Conservation (phyloP, 345 rosid species). For the Turritis glabra region DNA sequence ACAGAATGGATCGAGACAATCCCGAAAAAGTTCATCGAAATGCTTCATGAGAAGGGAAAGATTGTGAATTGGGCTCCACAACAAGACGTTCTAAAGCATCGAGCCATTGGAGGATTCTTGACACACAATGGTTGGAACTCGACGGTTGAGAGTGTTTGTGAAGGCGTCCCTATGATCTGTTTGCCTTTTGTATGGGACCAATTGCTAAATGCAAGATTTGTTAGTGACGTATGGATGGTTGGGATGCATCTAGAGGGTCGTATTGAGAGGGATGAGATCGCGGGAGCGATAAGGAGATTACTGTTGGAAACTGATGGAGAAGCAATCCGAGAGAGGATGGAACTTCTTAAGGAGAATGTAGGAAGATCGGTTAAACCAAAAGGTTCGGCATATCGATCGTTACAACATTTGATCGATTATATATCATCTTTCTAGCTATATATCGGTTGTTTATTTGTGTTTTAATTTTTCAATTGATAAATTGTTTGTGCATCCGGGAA, state of each 20-base stretch:
- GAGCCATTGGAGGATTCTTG: slow-evolving; percentile 35
- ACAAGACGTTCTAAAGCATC: slow-evolving; percentile 32
- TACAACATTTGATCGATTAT: slow-evolving; percentile 18
- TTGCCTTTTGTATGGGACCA: slow-evolving; percentile 32
- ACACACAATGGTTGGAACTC: slow-evolving; percentile 41
- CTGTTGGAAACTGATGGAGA: slow-evolving; percentile 21
- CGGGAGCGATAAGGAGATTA: neutral
- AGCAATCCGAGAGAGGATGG: slow-evolving; percentile 25
- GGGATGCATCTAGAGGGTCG: slow-evolving; percentile 26
- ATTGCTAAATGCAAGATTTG: slow-evolving; percentile 19
- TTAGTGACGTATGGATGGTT: slow-evolving; percentile 28
- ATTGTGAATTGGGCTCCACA: slow-evolving; percentile 39
- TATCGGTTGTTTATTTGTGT: neutral
- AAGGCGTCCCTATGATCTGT: slow-evolving; percentile 36
- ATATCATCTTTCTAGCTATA: slow-evolving; percentile 24
- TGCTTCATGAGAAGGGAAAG: slow-evolving; percentile 35
- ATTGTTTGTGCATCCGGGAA: neutral
- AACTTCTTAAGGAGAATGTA: slow-evolving; percentile 20
- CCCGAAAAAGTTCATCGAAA: slow-evolving; percentile 23
- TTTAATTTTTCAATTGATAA: neutral
- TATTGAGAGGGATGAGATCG: slow-evolving; percentile 28
- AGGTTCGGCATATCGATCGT: slow-evolving; percentile 20
- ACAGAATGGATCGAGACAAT: neutral
- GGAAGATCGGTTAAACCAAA: slow-evolving; percentile 19
- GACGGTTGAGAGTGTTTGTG: slow-evolving; percentile 35